Evolutionary conservation across 1,284 basidiomycete species (phyloP).

Genomic region (Porodaedalea pini): DNA sequence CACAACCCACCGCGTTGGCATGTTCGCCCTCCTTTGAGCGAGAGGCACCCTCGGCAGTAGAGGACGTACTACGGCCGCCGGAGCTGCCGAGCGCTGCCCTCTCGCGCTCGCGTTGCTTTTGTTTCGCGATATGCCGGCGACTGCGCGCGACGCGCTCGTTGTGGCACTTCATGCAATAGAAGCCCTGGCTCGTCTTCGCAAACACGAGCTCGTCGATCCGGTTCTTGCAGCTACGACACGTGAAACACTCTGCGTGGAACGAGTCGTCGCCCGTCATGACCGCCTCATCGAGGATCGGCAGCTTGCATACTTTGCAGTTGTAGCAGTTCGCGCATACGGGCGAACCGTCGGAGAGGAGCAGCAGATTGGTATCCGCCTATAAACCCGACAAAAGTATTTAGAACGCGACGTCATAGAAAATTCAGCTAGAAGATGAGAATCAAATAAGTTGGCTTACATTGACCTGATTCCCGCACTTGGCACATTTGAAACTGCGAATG

Average conservation of each 20-base stretch:
- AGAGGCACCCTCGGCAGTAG: conserved; percentile 20
- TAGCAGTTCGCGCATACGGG: conserved; percentile 98
- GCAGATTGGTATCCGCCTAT: conserved; percentile 84
- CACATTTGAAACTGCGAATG: conserved; percentile 69
- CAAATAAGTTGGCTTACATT: conserved; percentile 42
- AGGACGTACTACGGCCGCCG: conserved; percentile 33
- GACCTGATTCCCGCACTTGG: conserved; percentile 76
- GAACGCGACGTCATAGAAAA: neutral
- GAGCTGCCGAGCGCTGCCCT: conserved; percentile 36
- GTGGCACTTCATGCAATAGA: conserved; percentile 99
- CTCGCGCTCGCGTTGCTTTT: conserved; percentile 48
- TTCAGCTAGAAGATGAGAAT: neutral
- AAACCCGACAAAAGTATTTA: neutral
- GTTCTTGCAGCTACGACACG: conserved; percentile 91
- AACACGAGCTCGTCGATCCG: conserved; percentile 98
- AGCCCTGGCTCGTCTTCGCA: conserved; percentile 96
- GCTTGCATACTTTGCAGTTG: conserved; percentile 88
- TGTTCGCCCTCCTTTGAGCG: conserved; percentile 3
- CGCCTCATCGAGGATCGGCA: conserved; percentile 92
- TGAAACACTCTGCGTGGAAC: conserved; percentile 98
- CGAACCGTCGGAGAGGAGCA: conserved; percentile 93
- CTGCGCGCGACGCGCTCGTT: conserved; percentile 94
- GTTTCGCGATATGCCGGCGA: conserved; percentile 80
- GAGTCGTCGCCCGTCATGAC: conserved; percentile 99
- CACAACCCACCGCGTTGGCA: conserved; percentile 4